Conservation (phyloP, 805 yeast genomes). For the Vanderwaltozyma verrucispora region DNA sequence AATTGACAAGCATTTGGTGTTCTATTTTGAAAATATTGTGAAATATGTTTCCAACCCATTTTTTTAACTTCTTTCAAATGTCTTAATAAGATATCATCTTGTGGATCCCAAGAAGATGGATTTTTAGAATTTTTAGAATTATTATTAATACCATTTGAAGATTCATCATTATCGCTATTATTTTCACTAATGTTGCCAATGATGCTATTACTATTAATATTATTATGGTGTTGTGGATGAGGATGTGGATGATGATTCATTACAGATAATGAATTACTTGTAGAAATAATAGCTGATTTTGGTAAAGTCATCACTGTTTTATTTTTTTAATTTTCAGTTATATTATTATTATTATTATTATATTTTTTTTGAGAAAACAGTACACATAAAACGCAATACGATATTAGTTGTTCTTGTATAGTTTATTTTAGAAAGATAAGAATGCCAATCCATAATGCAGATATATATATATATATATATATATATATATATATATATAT, state of each 20-base stretch:
- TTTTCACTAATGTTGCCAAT: background rate
- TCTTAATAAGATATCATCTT: constrained; percentile 60
- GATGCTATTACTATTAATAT: background rate
- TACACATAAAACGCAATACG: too few species aligned
- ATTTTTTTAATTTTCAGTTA: too few species aligned
- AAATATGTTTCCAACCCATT: constrained; percentile 84
- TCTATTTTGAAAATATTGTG: constrained; percentile 65
- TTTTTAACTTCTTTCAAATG: constrained; percentile 74
- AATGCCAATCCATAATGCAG: too few species aligned
- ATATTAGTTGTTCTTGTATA: too few species aligned
- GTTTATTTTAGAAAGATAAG: too few species aligned
- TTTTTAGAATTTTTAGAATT: constrained; percentile 17
- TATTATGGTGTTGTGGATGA: constrained; percentile 11
- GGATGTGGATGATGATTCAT: constrained; percentile 17
- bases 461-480: too few species aligned
- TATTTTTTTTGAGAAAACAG: too few species aligned
- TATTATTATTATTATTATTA: too few species aligned
- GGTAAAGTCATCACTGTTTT: constrained; percentile 6
- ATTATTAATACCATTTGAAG: background rate
- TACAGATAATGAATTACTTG: constrained; percentile 10
- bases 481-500: too few species aligned
- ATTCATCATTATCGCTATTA: background rate
- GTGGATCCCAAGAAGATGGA: constrained; percentile 68
- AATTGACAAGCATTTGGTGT: constrained; percentile 88
- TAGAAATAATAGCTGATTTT: constrained; percentile 12